These are phyloP conservation scores for Fusarium dlaminii DNA, from an alignment of 2,329 filamentous ascomycete species.

Conservation along the genomic window DNA sequence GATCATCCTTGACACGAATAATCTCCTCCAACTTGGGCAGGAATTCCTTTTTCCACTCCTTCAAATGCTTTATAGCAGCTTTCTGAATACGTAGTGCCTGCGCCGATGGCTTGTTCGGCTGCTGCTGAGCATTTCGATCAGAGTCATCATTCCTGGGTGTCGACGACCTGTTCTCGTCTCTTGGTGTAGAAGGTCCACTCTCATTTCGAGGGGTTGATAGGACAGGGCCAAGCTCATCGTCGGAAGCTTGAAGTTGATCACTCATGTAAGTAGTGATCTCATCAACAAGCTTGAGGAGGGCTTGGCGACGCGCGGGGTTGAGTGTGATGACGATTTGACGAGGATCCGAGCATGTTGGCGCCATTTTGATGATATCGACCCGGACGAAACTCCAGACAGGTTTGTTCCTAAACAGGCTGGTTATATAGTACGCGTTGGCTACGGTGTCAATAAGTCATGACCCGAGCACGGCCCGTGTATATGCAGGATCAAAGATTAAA, in stretches of 20 bases:
- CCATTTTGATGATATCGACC: constrained; percentile 51
- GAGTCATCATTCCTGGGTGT: constrained; percentile 12
- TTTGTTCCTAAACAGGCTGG: neutral
- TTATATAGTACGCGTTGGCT: constrained; percentile 1
- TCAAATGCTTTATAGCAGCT: constrained; percentile 74
- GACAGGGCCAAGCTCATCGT: constrained; percentile 46
- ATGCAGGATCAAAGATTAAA: constrained; percentile 5
- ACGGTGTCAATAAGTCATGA: constrained; percentile 6
- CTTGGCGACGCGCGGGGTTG: constrained; percentile 61
- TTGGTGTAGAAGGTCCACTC: constrained; percentile 8
- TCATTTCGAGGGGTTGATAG: constrained; percentile 26
- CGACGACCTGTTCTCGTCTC: constrained; percentile 5
- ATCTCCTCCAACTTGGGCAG: constrained; percentile 77
- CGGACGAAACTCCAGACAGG: neutral
- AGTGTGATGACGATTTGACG: constrained; percentile 65
- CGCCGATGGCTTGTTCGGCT: constrained; percentile 31
- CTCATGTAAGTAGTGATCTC: constrained; percentile 66
- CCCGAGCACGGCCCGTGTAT: neutral
- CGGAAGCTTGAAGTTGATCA: constrained; percentile 56
- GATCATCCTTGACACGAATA: constrained; percentile 60
- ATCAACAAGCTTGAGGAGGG: constrained; percentile 59
- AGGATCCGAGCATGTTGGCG: constrained; percentile 63
- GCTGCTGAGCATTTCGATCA: constrained; percentile 24
- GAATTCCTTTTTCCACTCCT: constrained; percentile 79
- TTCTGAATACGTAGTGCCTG: constrained; percentile 50